Evolutionary conservation across 192 early-diverging fungal species (phyloP), one percentile per base, ranked within the genome.

Genomic region (Fimicolochytrium jonesii): DNA sequence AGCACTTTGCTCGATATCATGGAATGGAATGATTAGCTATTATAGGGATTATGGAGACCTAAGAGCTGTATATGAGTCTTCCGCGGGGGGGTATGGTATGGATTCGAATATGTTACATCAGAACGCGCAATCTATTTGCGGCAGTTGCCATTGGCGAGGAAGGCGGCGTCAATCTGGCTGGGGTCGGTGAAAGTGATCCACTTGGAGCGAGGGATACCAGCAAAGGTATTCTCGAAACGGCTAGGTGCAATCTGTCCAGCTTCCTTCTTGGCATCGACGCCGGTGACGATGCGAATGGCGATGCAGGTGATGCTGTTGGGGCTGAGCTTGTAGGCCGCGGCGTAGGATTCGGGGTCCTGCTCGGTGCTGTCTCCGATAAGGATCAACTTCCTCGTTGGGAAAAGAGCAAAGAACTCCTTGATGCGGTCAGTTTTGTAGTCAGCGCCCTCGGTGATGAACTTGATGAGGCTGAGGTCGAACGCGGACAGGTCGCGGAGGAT

Each of bases 281-380:
- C 67, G 3, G 51, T 53, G 26, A 68, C 67, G 39, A 42, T 29
- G 17, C 67, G 58, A 31, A 68, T 68, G 44, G 61, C 48, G 23
- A 68, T 68, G 59, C 67, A 68, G 18, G 20, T 3, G 20, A 68
- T 28, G 32, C 64, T 68, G 50, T 32, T 33, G 18, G 67, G 67
- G 23, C 5, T 28, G 2, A 6, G 6, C n/a, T 39, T 25, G 28
- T 59, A 59, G 28, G 64, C 29, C 31, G 17, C 59, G 6, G 31
- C 67, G 54, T 68, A 68, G 18, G 45, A 28, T 32, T 68, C 67
- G 43, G 67, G 59, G 36, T 68, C 67, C 61, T 18, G 4, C 32
- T 68, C 59, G 32, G 67, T 68, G 25, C 59, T 64, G 61, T 68
- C 67, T 17, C 67, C 67, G 32, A 68, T 59, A 28, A 68, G 30